Evolutionary conservation across 202 grass and related monocot genomes (phyloP).

Genomic region (Schoenoplectus triqueter): DNA sequence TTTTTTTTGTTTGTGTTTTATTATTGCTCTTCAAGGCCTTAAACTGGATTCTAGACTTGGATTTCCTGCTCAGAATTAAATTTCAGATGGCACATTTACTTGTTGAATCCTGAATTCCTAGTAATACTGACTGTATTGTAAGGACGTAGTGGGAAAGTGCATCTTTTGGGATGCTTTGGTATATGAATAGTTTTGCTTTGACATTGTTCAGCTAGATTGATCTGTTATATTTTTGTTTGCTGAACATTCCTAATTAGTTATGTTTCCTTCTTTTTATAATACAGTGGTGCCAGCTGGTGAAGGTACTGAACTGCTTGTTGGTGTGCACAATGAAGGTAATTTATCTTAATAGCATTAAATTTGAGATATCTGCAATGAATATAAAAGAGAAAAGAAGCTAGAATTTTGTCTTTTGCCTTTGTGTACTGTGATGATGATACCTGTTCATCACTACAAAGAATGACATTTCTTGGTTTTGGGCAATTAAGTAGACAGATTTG

Average conservation of each 20-base stretch:
- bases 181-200: slow-evolving; percentile 14
- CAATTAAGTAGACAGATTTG: not conserved
- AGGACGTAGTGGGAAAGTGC: not conserved
- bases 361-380: not conserved
- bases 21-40: not conserved
- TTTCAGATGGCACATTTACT: slow-evolving; percentile 14
- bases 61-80: slow-evolving; percentile 14
- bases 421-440: slow-evolving; percentile 9
- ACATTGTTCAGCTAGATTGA: not conserved
- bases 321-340: slow-evolving; percentile 85
- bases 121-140: not conserved
- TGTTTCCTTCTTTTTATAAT: slow-evolving; percentile 39
- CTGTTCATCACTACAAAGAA: not conserved
- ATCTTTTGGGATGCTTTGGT: slow-evolving; percentile 9
- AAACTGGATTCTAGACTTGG: not conserved
- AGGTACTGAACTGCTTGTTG: slow-evolving; percentile 79
- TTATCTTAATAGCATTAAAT: not conserved
- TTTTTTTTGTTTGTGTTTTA: not conserved
- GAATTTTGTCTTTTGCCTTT: slow-evolving; percentile 59
- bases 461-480: slow-evolving; percentile 2
- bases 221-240: not conserved
- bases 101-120: not conserved
- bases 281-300: slow-evolving; percentile 87
- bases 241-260: slow-evolving; percentile 15
- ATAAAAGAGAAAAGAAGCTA: not conserved